Base-by-base conservation (phyloP, 345 rosid species). In the Eutrema yunnanense region DNA sequence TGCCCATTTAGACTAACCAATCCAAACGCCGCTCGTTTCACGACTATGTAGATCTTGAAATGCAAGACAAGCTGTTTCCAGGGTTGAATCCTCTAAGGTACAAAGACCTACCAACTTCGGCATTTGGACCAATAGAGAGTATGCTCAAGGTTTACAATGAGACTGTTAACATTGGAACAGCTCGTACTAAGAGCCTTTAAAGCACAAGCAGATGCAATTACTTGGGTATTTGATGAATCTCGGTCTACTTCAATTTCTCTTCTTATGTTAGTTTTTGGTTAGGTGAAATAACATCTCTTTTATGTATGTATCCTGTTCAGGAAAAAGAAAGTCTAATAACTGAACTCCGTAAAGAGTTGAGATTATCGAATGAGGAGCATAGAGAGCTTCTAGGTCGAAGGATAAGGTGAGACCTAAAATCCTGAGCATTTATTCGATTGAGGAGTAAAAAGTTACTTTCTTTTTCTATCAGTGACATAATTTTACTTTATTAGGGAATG, bases 171-270 rank as follows among this genome's bases (percentile, higher is more conserved):
- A 48, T 32, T 41, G 66, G 80, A 80, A 63, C 74, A 43, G 61
- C 82, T 60, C 52, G 81, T 89, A 82, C 80, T 92, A 42, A 84
- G 94, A 81, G 98, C 96, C 55, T 89, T 92, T 86, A 89, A 88
- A 85, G 98, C 96, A 33, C 98, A 92, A 78, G 88, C 90, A 78
- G 98, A 92, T 84, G 98, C 94, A 62, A 89, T 92, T 73, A 79
- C 98, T 73, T 92, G 98, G 98, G 98, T 89, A 88, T 5, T 65
- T 48, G n/a, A 70, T 48, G 38, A 12, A 50, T 65, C 41, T 65
- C 33, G 1, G 8, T 47, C 72, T 65, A 10, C 65, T 65, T 16
- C 16, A 16, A 16, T 16, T 16, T 16, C 16, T 16, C 16, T 16
- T 76, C n/a, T 6, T 62, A 58, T 72, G 69, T 73, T 73, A 71